phyloP scores from a whole-genome alignment of 192 early-diverging fungal species.

The Thoreauomyces humboldtii region DNA sequence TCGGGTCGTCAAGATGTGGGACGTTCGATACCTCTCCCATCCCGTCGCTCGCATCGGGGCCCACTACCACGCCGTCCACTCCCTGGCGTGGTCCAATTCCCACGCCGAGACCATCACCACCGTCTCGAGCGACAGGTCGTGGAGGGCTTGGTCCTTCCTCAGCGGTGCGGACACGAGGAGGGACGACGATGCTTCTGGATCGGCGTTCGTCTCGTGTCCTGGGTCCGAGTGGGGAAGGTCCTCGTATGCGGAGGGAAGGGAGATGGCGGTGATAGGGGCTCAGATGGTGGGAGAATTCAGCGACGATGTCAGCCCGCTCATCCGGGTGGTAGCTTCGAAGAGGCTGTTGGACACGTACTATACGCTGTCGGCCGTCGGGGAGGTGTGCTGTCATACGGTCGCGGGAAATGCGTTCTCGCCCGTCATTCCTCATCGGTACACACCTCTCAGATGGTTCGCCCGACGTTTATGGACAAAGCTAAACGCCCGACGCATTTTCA shows the following conservation, averaged over 20 bases:
- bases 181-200: constrained; percentile 21
- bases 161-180: constrained; percentile 13
- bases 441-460: no score
- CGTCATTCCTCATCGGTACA: constrained; percentile 37
- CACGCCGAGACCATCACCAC: constrained; percentile 65
- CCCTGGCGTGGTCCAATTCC: constrained; percentile 65
- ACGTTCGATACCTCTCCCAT: constrained; percentile 56
- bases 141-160: constrained; percentile 54
- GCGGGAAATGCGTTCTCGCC: constrained; percentile 31
- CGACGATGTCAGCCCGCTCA: constrained; percentile 22
- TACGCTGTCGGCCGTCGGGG: constrained; percentile 32
- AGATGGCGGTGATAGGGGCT: constrained; percentile 28
- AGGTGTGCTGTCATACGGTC: constrained; percentile 40
- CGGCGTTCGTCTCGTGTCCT: constrained; percentile 42
- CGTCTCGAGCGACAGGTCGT: constrained; percentile 53
- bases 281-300: constrained; percentile 38
- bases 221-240: constrained; percentile 41
- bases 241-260: background rate
- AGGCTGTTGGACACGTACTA: constrained; percentile 44
- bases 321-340: constrained; percentile 33
- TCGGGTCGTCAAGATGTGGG: constrained; percentile 66
- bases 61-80: constrained; percentile 48
- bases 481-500: no score
- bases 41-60: constrained; percentile 52
- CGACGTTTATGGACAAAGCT: no score